A percentile compares a stretch with the other conserved stretches of the same genome.
phyloP scores from a whole-genome alignment of 2,329 filamentous ascomycete genomes.

The Neonectria magnoliae region DNA sequence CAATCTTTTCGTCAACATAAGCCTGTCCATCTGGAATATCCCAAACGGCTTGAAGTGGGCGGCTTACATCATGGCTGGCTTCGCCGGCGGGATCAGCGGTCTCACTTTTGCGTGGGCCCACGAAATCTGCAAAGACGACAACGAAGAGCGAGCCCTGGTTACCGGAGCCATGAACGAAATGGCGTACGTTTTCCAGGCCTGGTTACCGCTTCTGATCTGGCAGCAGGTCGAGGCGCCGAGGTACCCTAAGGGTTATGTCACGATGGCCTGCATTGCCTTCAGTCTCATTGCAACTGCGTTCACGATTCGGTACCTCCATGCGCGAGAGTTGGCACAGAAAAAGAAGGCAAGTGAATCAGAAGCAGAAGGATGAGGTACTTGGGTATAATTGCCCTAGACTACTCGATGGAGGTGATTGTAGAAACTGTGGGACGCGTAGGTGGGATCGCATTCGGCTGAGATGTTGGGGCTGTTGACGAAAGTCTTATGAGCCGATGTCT shows the following conservation, averaged over 20 bases:
- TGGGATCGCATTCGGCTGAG: not conserved
- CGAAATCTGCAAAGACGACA: constrained; percentile 61
- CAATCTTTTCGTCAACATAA: constrained; percentile 52
- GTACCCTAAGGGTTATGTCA: constrained; percentile 70
- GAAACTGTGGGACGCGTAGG: not conserved
- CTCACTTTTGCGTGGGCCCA: constrained; percentile 60
- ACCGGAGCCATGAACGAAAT: constrained; percentile 74
- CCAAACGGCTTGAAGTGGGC: constrained; percentile 69
- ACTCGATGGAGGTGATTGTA: not conserved
- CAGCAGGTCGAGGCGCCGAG: constrained; percentile 69
- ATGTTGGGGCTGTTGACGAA: too few relatives aligned
- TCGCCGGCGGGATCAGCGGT: constrained; percentile 58
- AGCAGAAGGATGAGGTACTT: constrained; percentile 4
- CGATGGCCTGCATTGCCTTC: constrained; percentile 59
- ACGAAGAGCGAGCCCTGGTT: constrained; percentile 74
- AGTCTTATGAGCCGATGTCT: too few relatives aligned
- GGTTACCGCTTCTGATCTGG: constrained; percentile 74
- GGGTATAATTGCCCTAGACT: not conserved
- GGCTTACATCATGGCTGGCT: constrained; percentile 65
- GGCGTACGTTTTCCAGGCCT: constrained; percentile 75
- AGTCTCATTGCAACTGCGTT: constrained; percentile 62
- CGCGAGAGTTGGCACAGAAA: constrained; percentile 6
- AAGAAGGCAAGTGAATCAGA: constrained; percentile 11
- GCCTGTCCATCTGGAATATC: constrained; percentile 55
- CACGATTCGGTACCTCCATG: constrained; percentile 48